Base-by-base conservation (phyloP, 1,284 basidiomycete species). In the Pseudomicrostroma phylloplanum region DNA sequence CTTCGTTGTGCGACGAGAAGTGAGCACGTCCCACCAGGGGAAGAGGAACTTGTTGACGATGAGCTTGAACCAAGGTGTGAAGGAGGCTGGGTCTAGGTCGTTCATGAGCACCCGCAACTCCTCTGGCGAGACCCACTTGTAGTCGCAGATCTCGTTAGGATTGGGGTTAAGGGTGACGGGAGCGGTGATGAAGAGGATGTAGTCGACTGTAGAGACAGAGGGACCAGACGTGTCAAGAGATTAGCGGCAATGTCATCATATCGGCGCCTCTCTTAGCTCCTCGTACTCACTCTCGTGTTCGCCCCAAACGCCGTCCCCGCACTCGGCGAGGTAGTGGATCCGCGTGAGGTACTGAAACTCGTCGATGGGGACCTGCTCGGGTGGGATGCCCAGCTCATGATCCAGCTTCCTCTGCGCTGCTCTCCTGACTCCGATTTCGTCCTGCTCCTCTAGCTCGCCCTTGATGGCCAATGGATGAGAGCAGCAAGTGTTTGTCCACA, bases 401-500 rank as follows among this genome's bases (percentile, higher is more conserved):
- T 93, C 88, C 21, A 99, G 86, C 82, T 99, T 99, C 67, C 96
- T 85, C 42, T 91, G 89, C 3, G 93, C 94, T 26, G 96, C 96
- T 25, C 87, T 82, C 59, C 88, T 85, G 21, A 96, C 93, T 62
- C 70, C 72, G 48, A 87, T 85, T 80, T 96, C 90, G 42, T 87
- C 84, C 74, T 84, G 79, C 55, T 77, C 78, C 42, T 80, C 79
- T 62, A 93, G 89, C 81, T 98, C 96, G 68, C 90, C 87, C 67
- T 80, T 80, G 70, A 83, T 82, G 51, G 81, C 81, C 60, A 99
- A 83, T 17, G 96, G 96, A 78, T 98, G 96, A 39, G 91, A 96
- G 83, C 96, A 98, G 81, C 96, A 99, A 2, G 96, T 98, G 81
- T 99, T 99, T 48, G 96, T 99, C 96, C 96, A 99, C 91, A 97